Percentiles rank a stretch among this genome's conserved stretches.
Evolutionary conservation across 2,329 filamentous ascomycete genomes (phyloP).

Genomic region (Hypoxylon sp.): DNA sequence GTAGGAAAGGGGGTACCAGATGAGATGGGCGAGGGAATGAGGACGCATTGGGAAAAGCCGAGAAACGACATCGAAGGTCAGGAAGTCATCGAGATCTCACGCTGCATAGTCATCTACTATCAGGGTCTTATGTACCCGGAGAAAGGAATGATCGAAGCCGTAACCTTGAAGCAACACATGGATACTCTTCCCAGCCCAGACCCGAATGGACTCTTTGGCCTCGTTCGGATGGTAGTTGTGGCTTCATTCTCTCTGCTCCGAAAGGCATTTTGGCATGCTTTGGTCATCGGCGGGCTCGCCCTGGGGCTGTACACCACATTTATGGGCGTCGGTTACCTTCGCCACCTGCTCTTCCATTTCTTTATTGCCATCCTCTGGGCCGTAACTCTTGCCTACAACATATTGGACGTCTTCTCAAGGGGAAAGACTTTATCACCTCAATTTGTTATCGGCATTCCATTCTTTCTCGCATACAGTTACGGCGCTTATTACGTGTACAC

Average conservation of each 20-base stretch:
- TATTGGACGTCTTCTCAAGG: neutral
- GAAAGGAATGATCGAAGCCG: slow-evolving; percentile 32
- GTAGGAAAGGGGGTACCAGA: slow-evolving; percentile 20
- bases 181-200: neutral
- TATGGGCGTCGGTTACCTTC: neutral
- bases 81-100: slow-evolving; percentile 45
- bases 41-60: neutral
- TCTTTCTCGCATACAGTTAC: neutral
- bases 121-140: slow-evolving; percentile 52
- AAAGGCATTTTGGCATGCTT: slow-evolving; percentile 22
- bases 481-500: neutral
- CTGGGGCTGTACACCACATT: neutral
- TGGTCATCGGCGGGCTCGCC: neutral
- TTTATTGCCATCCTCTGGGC: neutral
- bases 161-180: slow-evolving; percentile 44
- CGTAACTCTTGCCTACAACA: neutral
- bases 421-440: neutral
- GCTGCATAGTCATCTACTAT: slow-evolving; percentile 52
- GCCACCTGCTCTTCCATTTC: neutral
- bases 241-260: neutral
- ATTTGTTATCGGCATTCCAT: neutral
- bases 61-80: slow-evolving; percentile 46
- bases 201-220: slow-evolving; percentile 13
- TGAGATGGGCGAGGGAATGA: too few relatives aligned
- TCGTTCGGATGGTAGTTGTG: neutral